Evolutionary conservation across 2,329 filamentous ascomycete genomes (phyloP).

Genomic region (Pseudonectria buxi): DNA sequence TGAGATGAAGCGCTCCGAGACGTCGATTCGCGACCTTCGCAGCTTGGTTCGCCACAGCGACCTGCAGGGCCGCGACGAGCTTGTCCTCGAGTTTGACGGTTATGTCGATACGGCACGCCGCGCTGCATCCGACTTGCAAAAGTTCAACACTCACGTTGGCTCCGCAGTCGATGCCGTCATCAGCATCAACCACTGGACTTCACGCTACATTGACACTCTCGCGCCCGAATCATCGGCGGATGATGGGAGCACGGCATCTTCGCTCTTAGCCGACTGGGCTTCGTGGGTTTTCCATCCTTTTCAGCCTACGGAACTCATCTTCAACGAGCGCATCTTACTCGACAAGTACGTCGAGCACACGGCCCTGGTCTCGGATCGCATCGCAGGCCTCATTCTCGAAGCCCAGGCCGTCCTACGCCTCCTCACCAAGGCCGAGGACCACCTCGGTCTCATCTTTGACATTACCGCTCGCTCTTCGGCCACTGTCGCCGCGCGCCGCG

Average conservation of each 20-base stretch:
- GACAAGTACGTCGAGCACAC: constrained; percentile 73
- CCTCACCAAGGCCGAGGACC: constrained; percentile 61
- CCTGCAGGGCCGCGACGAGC: constrained; percentile 60
- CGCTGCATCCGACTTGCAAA: constrained; percentile 60
- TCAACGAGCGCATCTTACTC: constrained; percentile 52
- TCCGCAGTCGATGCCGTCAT: constrained; percentile 68
- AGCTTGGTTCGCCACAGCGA: constrained; percentile 65
- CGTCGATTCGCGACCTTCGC: constrained; percentile 66
- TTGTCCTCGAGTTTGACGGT: constrained; percentile 67
- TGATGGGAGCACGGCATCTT: constrained; percentile 23
- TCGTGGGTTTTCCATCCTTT: constrained; percentile 55
- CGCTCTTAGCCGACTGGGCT: constrained; percentile 34
- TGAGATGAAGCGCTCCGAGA: constrained; percentile 73
- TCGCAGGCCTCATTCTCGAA: constrained; percentile 59
- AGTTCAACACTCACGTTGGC: constrained; percentile 71
- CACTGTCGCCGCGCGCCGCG: constrained; percentile 50
- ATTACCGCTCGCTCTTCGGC: constrained; percentile 60
- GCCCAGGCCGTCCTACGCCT: constrained; percentile 61
- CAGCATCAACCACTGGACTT: constrained; percentile 69
- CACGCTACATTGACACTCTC: constrained; percentile 60
- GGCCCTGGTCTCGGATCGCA: constrained; percentile 61
- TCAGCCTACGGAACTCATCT: constrained; percentile 43
- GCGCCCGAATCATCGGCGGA: constrained; percentile 23
- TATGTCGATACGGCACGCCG: constrained; percentile 65
- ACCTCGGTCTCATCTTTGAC: constrained; percentile 62